Evolutionary conservation across 1,284 basidiomycete species (phyloP).

Genomic region (Ganoderma lingzhi): DNA sequence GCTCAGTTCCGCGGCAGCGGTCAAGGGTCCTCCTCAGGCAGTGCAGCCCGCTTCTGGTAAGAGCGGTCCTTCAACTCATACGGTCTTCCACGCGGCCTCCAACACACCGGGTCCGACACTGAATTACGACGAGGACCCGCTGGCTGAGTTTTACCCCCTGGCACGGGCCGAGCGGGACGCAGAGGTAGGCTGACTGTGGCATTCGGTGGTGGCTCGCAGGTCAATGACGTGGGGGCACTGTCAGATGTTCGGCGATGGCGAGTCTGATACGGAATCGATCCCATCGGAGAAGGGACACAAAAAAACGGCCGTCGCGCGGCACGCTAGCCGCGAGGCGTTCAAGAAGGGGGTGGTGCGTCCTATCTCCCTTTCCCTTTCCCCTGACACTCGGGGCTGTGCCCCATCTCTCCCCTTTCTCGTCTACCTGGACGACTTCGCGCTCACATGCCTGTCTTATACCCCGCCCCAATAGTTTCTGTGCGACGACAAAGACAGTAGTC

Average conservation of each 20-base stretch:
- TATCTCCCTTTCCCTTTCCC: neutral
- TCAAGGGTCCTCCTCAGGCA: constrained; percentile 9
- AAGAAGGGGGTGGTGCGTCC: constrained; percentile 24
- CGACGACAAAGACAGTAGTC: constrained; percentile 52
- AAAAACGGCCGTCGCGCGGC: neutral
- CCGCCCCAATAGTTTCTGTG: constrained; percentile 62
- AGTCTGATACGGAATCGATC: constrained; percentile 18
- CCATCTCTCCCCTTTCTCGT: neutral
- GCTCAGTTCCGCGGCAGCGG: constrained; percentile 1
- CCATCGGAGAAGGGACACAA: neutral
- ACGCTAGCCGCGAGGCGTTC: constrained; percentile 17
- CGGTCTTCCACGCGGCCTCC: neutral
- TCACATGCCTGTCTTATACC: neutral
- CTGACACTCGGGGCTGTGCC: neutral
- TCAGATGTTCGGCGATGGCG: constrained; percentile 23
- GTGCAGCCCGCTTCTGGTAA: constrained; percentile 7
- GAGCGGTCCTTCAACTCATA: neutral
- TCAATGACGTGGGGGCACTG: constrained; percentile 18
- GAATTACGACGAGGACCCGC: constrained; percentile 55
- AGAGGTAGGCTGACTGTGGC: constrained; percentile 43
- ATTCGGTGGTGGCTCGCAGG: neutral
- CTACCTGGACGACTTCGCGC: neutral
- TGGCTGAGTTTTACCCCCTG: constrained; percentile 67
- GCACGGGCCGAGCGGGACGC: constrained; percentile 58
- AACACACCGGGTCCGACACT: neutral